Evolutionary conservation across 441 rosid species (phyloP).

Genomic region (Euphorbia corollata): DNA sequence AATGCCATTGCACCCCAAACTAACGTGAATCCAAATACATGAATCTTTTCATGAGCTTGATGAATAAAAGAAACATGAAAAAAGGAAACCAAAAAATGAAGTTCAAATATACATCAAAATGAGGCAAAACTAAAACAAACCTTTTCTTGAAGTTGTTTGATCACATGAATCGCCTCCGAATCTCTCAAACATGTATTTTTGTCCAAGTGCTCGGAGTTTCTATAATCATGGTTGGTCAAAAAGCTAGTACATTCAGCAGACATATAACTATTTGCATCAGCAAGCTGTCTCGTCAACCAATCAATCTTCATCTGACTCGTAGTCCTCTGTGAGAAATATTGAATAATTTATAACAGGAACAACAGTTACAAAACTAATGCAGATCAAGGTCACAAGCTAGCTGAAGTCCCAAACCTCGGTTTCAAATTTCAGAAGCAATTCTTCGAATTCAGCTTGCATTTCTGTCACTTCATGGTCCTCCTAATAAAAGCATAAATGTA

Average conservation of each 20-base stretch:
- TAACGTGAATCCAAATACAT: neutral
- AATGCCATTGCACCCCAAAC: conserved; percentile 1
- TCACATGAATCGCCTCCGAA: conserved; percentile 59
- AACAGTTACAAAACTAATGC: neutral
- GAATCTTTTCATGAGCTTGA: neutral
- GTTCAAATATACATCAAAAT: neutral
- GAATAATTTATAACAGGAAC: neutral
- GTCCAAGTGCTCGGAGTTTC: conserved; percentile 26
- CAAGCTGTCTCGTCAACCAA: conserved; percentile 48
- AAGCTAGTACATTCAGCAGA: conserved; percentile 23
- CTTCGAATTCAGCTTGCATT: conserved; percentile 57
- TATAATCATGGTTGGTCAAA: conserved; percentile 22
- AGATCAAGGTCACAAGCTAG: conserved; percentile 4
- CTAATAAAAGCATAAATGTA: conserved; percentile 37
- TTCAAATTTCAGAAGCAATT: conserved; percentile 55
- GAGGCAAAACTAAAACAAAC: conserved; percentile 31
- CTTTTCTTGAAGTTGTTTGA: conserved; percentile 89
- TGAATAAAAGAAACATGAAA: neutral
- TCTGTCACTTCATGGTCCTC: conserved; percentile 41
- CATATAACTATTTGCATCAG: conserved; percentile 31
- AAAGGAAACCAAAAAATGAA: neutral
- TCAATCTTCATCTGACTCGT: conserved; percentile 56
- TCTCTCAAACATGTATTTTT: conserved; percentile 38
- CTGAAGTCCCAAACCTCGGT: conserved; percentile 46
- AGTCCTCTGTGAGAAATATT: conserved; percentile 42